Conservation (phyloP, 2,329 filamentous ascomycete species). For the Exophiala aquamarina region DNA sequence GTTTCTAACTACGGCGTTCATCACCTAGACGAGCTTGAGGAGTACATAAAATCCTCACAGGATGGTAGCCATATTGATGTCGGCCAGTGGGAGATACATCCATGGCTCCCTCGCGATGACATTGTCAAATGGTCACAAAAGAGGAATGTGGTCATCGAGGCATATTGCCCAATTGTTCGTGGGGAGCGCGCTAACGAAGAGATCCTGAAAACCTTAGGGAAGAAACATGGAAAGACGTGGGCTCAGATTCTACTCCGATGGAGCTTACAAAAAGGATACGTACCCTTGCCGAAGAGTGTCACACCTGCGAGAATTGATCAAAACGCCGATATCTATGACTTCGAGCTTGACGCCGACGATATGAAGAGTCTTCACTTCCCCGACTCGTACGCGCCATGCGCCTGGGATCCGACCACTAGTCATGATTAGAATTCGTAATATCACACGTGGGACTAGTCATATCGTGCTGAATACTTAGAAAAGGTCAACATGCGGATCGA, state of each 20-base stretch:
- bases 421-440: constrained; percentile 24
- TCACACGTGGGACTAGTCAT: too few relatives aligned
- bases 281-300: constrained; percentile 63
- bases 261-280: constrained; percentile 63
- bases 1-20: constrained; percentile 58
- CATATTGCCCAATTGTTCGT: constrained; percentile 49
- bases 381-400: constrained; percentile 56
- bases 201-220: constrained; percentile 49
- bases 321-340: constrained; percentile 61
- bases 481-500: too few relatives aligned
- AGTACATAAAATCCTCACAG: constrained; percentile 58
- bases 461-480: too few relatives aligned
- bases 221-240: constrained; percentile 59
- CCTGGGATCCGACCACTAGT: constrained; percentile 55
- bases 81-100: constrained; percentile 87
- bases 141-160: constrained; percentile 62
- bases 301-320: constrained; percentile 61
- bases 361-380: constrained; percentile 56
- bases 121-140: constrained; percentile 75
- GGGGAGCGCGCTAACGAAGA: constrained; percentile 53
- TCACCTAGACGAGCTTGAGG: constrained; percentile 55
- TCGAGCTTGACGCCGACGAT: constrained; percentile 58
- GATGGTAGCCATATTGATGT: constrained; percentile 73
- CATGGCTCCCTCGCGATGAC: constrained; percentile 78
- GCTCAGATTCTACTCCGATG: constrained; percentile 61